phyloP scores from a whole-genome alignment of 2,329 filamentous ascomycete genomes.

The Colletotrichum sp. region DNA sequence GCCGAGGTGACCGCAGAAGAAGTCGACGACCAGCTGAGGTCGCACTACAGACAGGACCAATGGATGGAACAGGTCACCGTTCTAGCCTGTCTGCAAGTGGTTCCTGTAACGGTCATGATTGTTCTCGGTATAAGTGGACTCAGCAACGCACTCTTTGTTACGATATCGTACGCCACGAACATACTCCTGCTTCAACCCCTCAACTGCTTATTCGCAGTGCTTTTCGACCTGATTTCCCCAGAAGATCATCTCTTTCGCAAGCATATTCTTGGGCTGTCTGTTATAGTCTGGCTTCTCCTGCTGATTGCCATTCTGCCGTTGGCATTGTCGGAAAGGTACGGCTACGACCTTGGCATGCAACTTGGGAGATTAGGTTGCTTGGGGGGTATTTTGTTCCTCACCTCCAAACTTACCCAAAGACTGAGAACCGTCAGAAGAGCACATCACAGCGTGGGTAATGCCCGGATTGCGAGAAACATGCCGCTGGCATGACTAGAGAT shows the following conservation, averaged over 20 bases:
- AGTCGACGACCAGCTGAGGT: accelerated
- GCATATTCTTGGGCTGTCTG: accelerated
- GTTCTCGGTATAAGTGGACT: no score
- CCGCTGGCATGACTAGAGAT: accelerated
- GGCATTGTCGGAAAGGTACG: no score
- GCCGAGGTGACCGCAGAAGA: background rate
- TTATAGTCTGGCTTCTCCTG: background rate
- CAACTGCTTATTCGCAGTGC: background rate
- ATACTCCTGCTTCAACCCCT: background rate
- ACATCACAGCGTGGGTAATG: accelerated
- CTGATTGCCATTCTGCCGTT: background rate
- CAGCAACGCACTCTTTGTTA: background rate
- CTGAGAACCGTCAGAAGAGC: accelerated
- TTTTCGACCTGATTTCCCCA: background rate
- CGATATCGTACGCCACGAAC: accelerated
- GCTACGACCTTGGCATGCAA: no score
- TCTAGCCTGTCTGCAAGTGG: background rate
- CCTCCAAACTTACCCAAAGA: no score
- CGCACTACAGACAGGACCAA: background rate
- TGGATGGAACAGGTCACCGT: background rate
- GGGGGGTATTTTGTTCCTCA: no score
- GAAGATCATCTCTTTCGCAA: background rate
- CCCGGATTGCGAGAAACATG: no score
- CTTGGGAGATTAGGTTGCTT: no score
- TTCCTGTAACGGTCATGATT: background rate